phyloP scores from a whole-genome alignment of 2,329 filamentous ascomycete genomes.

The Botrytis hyacinthi region DNA sequence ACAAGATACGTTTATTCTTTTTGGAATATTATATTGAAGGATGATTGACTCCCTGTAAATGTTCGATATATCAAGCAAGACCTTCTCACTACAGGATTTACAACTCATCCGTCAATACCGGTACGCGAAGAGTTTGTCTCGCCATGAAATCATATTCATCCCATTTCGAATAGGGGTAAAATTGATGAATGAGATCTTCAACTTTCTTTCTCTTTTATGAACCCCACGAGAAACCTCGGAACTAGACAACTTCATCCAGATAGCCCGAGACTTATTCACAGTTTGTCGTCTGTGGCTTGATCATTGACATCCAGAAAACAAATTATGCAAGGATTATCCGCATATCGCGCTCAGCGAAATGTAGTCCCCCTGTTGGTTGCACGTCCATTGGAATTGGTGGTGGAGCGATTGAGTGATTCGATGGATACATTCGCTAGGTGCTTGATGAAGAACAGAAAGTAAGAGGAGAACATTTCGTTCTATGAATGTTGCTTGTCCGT shows the following conservation, averaged over 20 bases:
- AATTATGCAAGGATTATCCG: neutral
- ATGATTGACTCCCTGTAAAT: neutral
- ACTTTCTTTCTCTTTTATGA: neutral
- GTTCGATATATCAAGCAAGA: neutral
- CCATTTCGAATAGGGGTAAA: neutral
- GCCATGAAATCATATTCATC: neutral
- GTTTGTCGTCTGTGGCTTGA: slow-evolving; percentile 5
- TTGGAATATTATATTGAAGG: neutral
- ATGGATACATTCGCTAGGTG: neutral
- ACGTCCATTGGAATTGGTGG: slow-evolving; percentile 4
- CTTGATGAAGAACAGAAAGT: slow-evolving; percentile 5
- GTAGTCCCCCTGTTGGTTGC: neutral
- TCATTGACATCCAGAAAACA: neutral
- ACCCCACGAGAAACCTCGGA: neutral
- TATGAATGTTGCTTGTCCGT: neutral
- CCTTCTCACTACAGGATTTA: neutral
- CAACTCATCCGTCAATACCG: neutral
- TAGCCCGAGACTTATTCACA: slow-evolving; percentile 5
- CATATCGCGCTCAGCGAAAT: slow-evolving; percentile 12
- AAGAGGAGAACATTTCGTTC: neutral
- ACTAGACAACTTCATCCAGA: slow-evolving; percentile 8
- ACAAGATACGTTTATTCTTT: neutral
- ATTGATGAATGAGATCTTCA: neutral
- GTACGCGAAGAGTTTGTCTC: neutral
- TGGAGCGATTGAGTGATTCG: neutral